Base-by-base conservation (phyloP, 2,329 filamentous ascomycete genomes). In the Aspergillus quadricinctus region DNA sequence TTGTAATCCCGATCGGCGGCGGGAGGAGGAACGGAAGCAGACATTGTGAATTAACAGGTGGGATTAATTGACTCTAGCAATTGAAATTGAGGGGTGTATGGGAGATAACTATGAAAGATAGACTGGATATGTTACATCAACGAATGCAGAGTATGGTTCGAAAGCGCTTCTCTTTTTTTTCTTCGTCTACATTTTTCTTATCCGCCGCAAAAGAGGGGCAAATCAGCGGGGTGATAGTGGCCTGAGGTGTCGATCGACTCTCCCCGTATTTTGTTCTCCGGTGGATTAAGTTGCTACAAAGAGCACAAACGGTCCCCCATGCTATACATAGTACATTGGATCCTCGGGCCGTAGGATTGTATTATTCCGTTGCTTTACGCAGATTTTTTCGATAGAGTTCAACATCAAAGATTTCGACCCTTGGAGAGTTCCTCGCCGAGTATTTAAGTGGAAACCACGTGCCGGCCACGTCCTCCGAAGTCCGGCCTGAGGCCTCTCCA, bases 1-100 rank as follows among this genome's bases (percentile, higher is more conserved):
- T 75, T 76, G 64, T 75, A 73, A 63, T 71, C 69, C 59, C 70
- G 64, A 53, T 64, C 58, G 50, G 63, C 63, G 52, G 67, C 57
- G 10, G 62, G 61, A 19, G 66, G 55, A 58, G 66, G 61, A 31
- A 64, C 60, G 35, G 43, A 58, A 48, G 57, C 58, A 10, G 68
- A 65, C 69, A 71, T 71, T 52, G 52, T 64, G 53, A 23, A 40
- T 46, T 50, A 27, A 25, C 23, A 46, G 23, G 11, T 23, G 11
- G 23, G 4, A 14, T 23, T 46, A 23, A 25, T 14, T 50, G 29
- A 14, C 23, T 29, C 29, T 19, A 23, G 19, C 29, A 21, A 25
- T 35, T 14, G 56, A 31, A 49, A 52, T 17, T 37, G 31, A 37
- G 31, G 2, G 5, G 48, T 51, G 50, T 46, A 49, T 52, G 46